Evolutionary conservation across 371 early-diverging fungal species (phyloP), one percentile per base, ranked within the genome.

Genomic region (Funneliformis caledonium): DNA sequence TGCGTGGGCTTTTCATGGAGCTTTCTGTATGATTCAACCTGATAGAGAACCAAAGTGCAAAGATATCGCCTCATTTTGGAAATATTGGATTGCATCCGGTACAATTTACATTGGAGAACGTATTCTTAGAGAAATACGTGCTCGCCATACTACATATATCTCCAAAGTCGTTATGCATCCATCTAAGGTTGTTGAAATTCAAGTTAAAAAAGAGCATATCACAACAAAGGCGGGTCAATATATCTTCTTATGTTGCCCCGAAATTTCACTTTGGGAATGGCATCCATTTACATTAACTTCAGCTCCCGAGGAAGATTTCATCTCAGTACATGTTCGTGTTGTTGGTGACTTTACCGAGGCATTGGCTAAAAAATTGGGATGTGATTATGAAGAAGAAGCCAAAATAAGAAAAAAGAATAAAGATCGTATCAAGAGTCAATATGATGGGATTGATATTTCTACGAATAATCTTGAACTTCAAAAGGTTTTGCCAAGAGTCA

Each of bases 261-360:
- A 86, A 83, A 89, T 91, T 76, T 88, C 84, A 50, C 84, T 82
- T 62, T 89, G 81, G 83, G 89, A 96, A 82, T 96, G 94, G 94
- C 96, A 96, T 83, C 96, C 96, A 11, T 96, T 96, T 83, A 96
- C 96, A 33, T 86, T 96, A 64, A 95, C 96, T 43, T 93, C 92
- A 42, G 92, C 94, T n/a, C 95, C 95, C 4, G 90, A 93, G 81
- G 95, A 96, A 78, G 91, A 91, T 68, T 93, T 90, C 83, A 81
- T 95, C 45, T 91, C 92, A 19, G 85, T 96, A 64, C 96, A 95
- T 85, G 92, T 96, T 81, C 91, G 93, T 85, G 89, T 92, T 43
- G 94, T 88, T 16, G 96, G 95, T 64, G 94, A 93, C 86, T 96
- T 93, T 90, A 96, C 96, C n/a, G 87, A 88, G 33, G 85, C 84